Evolutionary conservation across 192 early-diverging fungal species (phyloP).

Genomic region (Backusella tuberculispora): DNA sequence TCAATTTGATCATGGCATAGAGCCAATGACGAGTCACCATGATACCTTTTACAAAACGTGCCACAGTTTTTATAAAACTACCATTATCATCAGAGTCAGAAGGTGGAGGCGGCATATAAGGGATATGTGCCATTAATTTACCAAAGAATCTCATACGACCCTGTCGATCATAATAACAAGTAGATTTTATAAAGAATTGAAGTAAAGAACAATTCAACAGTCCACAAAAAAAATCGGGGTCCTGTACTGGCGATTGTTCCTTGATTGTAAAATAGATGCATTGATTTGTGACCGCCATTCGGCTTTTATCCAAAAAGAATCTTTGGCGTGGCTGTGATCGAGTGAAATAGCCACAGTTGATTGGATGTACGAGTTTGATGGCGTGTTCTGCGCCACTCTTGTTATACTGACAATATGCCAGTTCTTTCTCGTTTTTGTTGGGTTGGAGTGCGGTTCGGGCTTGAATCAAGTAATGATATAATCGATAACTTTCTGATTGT

Average conservation of each 20-base stretch:
- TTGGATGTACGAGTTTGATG: constrained; percentile 61
- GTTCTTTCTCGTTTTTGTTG: constrained; percentile 38
- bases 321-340: constrained; percentile 56
- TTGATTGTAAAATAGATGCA: constrained; percentile 60
- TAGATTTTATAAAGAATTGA: constrained; percentile 50
- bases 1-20: constrained; percentile 10
- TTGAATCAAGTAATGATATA: constrained; percentile 55
- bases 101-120: constrained; percentile 38
- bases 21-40: constrained; percentile 17
- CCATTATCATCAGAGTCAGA: background rate
- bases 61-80: constrained; percentile 6
- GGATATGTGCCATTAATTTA: constrained; percentile 63
- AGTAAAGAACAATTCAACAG: constrained; percentile 51
- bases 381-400: constrained; percentile 54
- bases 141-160: constrained; percentile 59
- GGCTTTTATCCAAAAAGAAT: constrained; percentile 54
- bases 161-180: constrained; percentile 61
- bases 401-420: constrained; percentile 55
- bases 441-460: constrained; percentile 54
- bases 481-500: constrained; percentile 29
- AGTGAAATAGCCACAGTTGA: constrained; percentile 61
- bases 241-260: constrained; percentile 7
- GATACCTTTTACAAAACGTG: constrained; percentile 15
- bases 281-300: constrained; percentile 57
- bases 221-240: constrained; percentile 42